Evolutionary conservation across 2,329 filamentous ascomycete genomes (phyloP), one percentile per base, ranked within the genome.

Genomic region (Gnomoniopsis sp.): DNA sequence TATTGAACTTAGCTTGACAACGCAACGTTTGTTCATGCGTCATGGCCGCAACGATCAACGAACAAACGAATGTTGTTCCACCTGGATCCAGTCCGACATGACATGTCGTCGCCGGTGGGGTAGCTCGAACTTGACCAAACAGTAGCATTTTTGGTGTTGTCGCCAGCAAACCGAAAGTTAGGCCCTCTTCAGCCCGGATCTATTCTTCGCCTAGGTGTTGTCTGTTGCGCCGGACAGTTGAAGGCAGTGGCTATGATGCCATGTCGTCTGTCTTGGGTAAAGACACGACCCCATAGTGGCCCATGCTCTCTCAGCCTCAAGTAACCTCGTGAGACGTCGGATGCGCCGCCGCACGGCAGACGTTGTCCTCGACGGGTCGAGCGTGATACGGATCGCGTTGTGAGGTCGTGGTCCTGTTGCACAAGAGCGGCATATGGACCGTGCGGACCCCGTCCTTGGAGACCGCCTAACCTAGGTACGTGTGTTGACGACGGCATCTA

Each of bases 281-380:
- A 30, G 36, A 15, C 17, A 3, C 17, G 30, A 19, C 43, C 47
- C 7, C 30, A 4, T 6, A 43, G 21, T 52, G 48, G 49, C 52
- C 55, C 30, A 46, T 61, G 59, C 52, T 55, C 52, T 55, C 23
- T 46, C 33, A 59, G 59, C 56, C 48, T 54, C 59, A 53, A 49
- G 33, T 33, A 7, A 23, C 33, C 22, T 48, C 47, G 59, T 57
- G 48, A 26, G 59, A 54, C 52, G 22, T 53, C 53, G 36, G 49
- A 44, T 59, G 34, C 51, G 30, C 50, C 44, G 49, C 59, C 52
- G 46, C 56, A 59, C 56, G 8, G 59, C 48, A 59, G 49, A 44
- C 33, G 34, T 59, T 38, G 23, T 34, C 17, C 41, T 30, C 51
- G n/a, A 30, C 34, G 51, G 41, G n/a, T 11, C 33, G 47, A 47